Percentiles rank a stretch among this genome's conserved stretches.
Evolutionary conservation across 371 early-diverging fungal species (phyloP).

Genomic region (Mucor sp.): DNA sequence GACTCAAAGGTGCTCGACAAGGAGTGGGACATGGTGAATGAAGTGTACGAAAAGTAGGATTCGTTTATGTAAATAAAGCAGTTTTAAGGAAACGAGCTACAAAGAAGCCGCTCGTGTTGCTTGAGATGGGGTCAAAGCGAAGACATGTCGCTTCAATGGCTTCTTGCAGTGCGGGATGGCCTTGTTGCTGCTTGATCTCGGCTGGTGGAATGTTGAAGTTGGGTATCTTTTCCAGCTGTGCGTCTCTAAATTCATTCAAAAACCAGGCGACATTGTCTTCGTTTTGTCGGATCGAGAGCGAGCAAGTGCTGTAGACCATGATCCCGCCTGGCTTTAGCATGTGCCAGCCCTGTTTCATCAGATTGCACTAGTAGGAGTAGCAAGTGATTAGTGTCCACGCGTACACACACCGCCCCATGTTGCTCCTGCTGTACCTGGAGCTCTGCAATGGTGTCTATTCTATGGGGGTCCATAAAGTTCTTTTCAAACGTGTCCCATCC

Average conservation of each 20-base stretch:
- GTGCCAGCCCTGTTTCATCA: conserved; percentile 74
- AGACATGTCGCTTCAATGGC: conserved; percentile 38
- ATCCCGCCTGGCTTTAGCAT: conserved; percentile 72
- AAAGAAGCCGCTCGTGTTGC: conserved; percentile 77
- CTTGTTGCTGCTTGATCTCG: conserved; percentile 52
- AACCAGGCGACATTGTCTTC: conserved; percentile 84
- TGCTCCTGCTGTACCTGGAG: conserved; percentile 51
- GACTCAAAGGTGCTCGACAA: conserved; percentile 20
- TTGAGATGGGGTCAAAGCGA: conserved; percentile 68
- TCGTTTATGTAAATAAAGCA: background rate
- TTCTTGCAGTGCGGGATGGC: conserved; percentile 10
- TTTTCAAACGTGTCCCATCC: conserved; percentile 73
- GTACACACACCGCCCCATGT: too few relatives aligned
- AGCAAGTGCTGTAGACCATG: conserved; percentile 89
- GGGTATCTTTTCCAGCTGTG: conserved; percentile 55
- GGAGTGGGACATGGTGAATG: conserved; percentile 31
- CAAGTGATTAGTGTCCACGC: too few relatives aligned
- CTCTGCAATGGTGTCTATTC: conserved; percentile 48
- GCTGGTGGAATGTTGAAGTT: conserved; percentile 27
- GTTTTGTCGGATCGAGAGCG: conserved; percentile 77
- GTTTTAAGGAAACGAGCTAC: conserved; percentile 68
- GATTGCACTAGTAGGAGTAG: conserved; percentile 39
- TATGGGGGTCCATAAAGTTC: conserved; percentile 66
- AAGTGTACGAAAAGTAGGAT: conserved; percentile 15
- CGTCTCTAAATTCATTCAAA: conserved; percentile 46